Evolutionary conservation across 164 flowering plant species (phyloP).

Genomic region (Piper longum): DNA sequence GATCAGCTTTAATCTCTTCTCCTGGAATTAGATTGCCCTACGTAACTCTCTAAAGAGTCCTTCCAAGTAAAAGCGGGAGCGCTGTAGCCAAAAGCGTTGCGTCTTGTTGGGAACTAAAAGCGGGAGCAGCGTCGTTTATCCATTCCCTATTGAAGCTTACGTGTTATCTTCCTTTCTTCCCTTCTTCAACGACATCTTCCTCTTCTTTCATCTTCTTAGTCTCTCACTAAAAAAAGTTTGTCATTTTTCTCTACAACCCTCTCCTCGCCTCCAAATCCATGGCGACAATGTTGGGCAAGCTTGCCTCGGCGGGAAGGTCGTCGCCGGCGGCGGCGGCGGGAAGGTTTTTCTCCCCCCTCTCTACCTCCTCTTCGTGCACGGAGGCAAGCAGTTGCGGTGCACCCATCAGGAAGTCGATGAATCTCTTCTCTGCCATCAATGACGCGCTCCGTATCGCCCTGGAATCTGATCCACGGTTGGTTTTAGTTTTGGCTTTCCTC

Average conservation of each 20-base stretch:
- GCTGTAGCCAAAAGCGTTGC: too few species aligned
- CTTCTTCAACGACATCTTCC: too few species aligned
- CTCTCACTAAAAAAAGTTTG: too few species aligned
- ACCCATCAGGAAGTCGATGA: constrained; percentile 6
- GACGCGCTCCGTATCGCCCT: constrained; percentile 24
- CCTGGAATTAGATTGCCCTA: too few species aligned
- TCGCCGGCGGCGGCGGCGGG: neutral
- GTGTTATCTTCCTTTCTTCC: too few species aligned
- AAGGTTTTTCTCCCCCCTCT: neutral
- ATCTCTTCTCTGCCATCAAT: constrained; percentile 29
- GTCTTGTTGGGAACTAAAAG: too few species aligned
- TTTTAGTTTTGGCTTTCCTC: neutral
- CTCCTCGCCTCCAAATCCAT: neutral
- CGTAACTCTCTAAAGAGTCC: too few species aligned
- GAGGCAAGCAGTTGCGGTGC: neutral
- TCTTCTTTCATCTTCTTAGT: too few species aligned
- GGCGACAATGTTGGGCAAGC: constrained; percentile 3
- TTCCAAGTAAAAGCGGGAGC: too few species aligned
- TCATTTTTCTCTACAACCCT: neutral
- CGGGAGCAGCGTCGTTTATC: too few species aligned
- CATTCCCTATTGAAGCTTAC: too few species aligned
- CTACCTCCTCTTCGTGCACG: neutral
- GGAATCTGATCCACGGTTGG: constrained; percentile 27
- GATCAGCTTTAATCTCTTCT: too few species aligned
- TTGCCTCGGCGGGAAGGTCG: neutral